A percentile compares a stretch with the other conserved stretches of the same genome.
Evolutionary conservation across 768 basidiomycete species (phyloP).

Genomic region (Xerocomus brunneocitrinus): DNA sequence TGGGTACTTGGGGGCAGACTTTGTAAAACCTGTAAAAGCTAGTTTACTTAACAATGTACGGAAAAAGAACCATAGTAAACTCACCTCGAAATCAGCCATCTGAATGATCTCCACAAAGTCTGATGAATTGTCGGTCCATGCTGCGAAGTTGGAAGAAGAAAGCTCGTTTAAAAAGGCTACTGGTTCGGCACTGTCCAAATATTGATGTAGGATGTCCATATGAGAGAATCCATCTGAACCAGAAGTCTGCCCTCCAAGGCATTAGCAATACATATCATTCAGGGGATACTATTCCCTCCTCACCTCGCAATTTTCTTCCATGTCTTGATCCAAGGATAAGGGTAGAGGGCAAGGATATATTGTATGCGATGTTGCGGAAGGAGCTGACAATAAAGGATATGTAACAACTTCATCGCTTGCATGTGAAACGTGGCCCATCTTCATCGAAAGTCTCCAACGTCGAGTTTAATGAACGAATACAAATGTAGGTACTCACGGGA

Average conservation of each 20-base stretch:
- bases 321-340: background rate
- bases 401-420: background rate
- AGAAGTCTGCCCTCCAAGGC: background rate
- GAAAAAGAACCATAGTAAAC: background rate
- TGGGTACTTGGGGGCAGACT: background rate
- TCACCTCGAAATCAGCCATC: background rate
- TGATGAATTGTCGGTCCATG: background rate
- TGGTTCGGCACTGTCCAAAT: background rate
- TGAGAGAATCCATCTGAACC: accelerated
- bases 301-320: background rate
- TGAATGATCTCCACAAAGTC: background rate
- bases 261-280: background rate
- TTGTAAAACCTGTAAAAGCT: background rate
- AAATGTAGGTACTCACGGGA: constrained; percentile 1
- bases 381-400: background rate
- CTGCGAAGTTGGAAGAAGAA: background rate
- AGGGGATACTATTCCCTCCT: background rate
- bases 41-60: too few relatives aligned
- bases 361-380: background rate
- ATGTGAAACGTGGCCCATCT: background rate
- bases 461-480: background rate
- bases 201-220: background rate
- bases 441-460: background rate
- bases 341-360: background rate
- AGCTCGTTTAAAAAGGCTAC: background rate